Percentiles rank a stretch among this genome's conserved stretches.
phyloP scores from a whole-genome alignment of 2,329 filamentous ascomycete genomes.

The Simplicillium aogashimaense region DNA sequence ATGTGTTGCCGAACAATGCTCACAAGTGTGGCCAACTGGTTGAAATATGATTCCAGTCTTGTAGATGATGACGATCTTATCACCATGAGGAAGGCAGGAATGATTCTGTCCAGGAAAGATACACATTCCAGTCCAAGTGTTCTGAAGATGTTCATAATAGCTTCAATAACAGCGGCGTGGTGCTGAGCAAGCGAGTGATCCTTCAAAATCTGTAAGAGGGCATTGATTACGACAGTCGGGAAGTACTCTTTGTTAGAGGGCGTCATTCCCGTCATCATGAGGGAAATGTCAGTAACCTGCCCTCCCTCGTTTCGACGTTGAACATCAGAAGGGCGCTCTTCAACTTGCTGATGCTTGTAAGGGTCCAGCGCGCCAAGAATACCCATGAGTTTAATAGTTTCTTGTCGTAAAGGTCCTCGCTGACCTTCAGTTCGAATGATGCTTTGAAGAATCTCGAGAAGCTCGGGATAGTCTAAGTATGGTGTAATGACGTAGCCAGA shows the following conservation, averaged over 20 bases:
- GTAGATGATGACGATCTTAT: slow-evolving; percentile 71
- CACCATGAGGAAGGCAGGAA: slow-evolving; percentile 85
- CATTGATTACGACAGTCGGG: slow-evolving; percentile 94
- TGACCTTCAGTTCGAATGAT: slow-evolving; percentile 88
- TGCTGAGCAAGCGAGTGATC: slow-evolving; percentile 84
- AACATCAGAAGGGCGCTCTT: slow-evolving; percentile 77
- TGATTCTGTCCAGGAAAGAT: slow-evolving; percentile 84
- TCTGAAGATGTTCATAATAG: slow-evolving; percentile 97
- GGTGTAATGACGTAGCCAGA: slow-evolving; percentile 96
- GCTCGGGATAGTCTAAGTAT: slow-evolving; percentile 87
- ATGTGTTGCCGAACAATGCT: slow-evolving; percentile 96
- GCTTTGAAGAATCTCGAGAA: slow-evolving; percentile 84
- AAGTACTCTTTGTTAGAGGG: slow-evolving; percentile 98
- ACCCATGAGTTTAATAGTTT: slow-evolving; percentile 94
- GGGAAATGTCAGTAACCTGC: slow-evolving; percentile 79
- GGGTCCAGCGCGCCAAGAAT: slow-evolving; percentile 92
- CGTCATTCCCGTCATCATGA: slow-evolving; percentile 96
- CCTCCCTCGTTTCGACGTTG: slow-evolving; percentile 55
- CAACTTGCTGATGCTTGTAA: slow-evolving; percentile 91
- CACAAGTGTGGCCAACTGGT: slow-evolving; percentile 85
- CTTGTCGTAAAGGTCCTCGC: slow-evolving; percentile 73
- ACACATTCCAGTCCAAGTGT: slow-evolving; percentile 95
- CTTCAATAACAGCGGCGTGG: slow-evolving; percentile 89
- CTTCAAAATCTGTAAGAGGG: slow-evolving; percentile 82
- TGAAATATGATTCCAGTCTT: slow-evolving; percentile 91